These are phyloP conservation scores for Sugiyamaella japonica DNA, from an alignment of 1,139 yeast genomes.

Conservation along the genomic window DNA sequence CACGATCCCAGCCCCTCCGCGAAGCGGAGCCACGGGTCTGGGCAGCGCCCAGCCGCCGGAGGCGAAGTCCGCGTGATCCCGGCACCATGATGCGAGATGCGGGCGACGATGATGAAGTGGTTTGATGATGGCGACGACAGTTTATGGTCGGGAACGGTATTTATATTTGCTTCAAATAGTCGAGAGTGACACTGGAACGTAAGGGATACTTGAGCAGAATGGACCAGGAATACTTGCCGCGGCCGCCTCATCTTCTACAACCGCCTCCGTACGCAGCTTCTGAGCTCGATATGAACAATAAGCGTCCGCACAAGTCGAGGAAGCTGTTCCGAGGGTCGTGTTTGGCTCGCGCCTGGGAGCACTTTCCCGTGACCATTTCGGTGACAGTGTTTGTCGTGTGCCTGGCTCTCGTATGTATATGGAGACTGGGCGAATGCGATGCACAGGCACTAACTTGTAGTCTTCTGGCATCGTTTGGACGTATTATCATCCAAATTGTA, in stretches of 20 bases:
- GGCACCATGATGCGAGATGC: too few relatives aligned
- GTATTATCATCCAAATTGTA: conserved; percentile 8
- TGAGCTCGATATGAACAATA: neutral
- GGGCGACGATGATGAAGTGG: too few relatives aligned
- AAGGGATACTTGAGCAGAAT: neutral
- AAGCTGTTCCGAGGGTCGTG: neutral
- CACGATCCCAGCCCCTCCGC: too few relatives aligned
- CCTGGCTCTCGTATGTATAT: conserved; percentile 3
- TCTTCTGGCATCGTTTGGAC: conserved; percentile 10
- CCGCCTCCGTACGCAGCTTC: conserved; percentile 2
- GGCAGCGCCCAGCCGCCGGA: too few relatives aligned
- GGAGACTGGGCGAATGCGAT: neutral
- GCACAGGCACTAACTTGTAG: neutral
- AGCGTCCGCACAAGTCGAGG: neutral
- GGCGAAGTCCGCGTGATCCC: too few relatives aligned
- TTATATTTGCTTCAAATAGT: neutral
- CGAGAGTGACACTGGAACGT: neutral
- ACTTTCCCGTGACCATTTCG: conserved; percentile 7
- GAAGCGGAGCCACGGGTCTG: too few relatives aligned
- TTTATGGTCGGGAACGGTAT: neutral
- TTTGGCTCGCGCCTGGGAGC: neutral
- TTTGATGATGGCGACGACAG: too few relatives aligned
- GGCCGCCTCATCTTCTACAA: neutral
- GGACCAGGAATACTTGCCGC: neutral
- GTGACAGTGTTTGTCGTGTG: conserved; percentile 1